phyloP scores from a whole-genome alignment of 2,329 filamentous ascomycete species.

The Claviceps spartinae region DNA sequence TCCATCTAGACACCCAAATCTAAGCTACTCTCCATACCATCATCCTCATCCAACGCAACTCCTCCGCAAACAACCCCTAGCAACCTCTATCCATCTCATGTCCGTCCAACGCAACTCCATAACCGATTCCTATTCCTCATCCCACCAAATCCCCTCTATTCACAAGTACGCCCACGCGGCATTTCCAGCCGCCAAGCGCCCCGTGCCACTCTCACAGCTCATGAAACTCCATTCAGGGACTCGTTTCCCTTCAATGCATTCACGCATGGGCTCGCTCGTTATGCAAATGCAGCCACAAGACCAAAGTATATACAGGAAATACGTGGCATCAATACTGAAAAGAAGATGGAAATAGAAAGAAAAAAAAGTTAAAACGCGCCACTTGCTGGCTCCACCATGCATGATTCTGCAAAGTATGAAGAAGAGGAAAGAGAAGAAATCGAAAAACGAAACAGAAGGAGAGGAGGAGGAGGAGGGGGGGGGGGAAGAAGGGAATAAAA shows the following conservation, averaged over 20 bases:
- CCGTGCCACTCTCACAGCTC: too few species aligned
- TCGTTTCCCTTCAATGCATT: neutral
- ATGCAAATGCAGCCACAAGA: slow-evolving; percentile 1
- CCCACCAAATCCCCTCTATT: too few species aligned
- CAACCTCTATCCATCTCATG: too few species aligned
- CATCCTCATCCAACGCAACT: too few species aligned
- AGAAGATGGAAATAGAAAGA: neutral
- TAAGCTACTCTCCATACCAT: too few species aligned
- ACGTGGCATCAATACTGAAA: slow-evolving; percentile 1
- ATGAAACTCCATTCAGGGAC: neutral
- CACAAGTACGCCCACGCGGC: too few species aligned
- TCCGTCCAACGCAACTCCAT: too few species aligned
- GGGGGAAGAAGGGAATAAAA: neutral
- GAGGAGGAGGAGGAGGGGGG: neutral
- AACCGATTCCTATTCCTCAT: too few species aligned
- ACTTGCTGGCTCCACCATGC: neutral
- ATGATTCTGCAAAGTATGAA: neutral
- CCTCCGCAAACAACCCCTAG: too few species aligned
- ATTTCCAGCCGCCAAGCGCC: too few species aligned
- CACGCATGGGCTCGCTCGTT: slow-evolving; percentile 1
- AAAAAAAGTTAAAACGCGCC: neutral
- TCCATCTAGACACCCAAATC: too few species aligned
- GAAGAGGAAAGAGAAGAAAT: neutral
- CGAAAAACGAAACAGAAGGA: neutral
- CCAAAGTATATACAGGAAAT: slow-evolving; percentile 3